phyloP scores from a whole-genome alignment of 148 eudicot species.

The Fallopia convolvulus region DNA sequence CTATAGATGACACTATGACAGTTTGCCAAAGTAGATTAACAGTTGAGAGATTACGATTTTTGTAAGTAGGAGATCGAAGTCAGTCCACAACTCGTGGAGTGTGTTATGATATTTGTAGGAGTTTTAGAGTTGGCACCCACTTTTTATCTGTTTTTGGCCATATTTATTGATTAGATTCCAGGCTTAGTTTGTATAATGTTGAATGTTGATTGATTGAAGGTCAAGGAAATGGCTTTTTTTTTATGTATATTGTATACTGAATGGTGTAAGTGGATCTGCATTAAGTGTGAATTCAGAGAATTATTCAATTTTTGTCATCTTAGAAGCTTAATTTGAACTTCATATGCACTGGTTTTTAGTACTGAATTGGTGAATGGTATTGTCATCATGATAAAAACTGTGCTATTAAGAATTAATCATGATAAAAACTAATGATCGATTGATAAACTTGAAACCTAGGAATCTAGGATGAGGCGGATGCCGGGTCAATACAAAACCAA shows the following conservation, averaged over 20 bases:
- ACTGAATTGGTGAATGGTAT: too few relatives aligned
- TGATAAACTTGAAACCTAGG: too few relatives aligned
- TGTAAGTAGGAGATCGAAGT: constrained; percentile 45
- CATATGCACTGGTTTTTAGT: neutral
- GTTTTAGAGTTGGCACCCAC: neutral
- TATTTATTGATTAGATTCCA: neutral
- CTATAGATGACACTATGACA: neutral
- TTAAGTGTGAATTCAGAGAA: neutral
- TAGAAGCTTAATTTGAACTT: neutral
- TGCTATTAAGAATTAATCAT: too few relatives aligned
- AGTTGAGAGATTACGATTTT: constrained; percentile 29
- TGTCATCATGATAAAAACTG: too few relatives aligned
- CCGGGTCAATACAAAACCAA: too few relatives aligned
- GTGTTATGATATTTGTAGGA: constrained; percentile 32
- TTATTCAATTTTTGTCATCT: neutral
- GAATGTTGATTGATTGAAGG: neutral
- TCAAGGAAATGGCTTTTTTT: neutral
- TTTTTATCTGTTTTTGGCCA: neutral
- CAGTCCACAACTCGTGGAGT: constrained; percentile 70
- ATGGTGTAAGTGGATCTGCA: neutral
- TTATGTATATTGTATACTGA: neutral
- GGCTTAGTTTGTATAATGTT: constrained; percentile 3
- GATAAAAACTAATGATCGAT: too few relatives aligned
- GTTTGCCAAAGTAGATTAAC: constrained; percentile 3
- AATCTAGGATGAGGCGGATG: too few relatives aligned